These are phyloP conservation scores for Gomphus sp. DNA, from an alignment of 1,284 basidiomycete genomes.

Conservation along the genomic window DNA sequence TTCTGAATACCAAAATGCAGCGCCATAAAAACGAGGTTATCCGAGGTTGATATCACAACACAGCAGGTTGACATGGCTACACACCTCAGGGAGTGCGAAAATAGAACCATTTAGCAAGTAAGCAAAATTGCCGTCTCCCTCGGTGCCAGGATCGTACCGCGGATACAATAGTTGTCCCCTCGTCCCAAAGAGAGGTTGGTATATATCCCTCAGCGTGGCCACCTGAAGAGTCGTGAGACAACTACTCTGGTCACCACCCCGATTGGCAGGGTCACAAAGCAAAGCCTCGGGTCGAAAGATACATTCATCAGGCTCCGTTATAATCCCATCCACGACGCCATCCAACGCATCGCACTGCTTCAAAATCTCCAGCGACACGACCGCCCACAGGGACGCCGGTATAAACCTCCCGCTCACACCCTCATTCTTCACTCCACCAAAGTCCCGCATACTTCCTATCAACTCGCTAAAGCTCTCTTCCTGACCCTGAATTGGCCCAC, in stretches of 20 bases:
- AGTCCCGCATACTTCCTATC: conserved; percentile 12
- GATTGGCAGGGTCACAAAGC: conserved; percentile 16
- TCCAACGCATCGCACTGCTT: conserved; percentile 27
- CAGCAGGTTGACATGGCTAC: background rate
- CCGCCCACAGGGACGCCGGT: conserved; percentile 15
- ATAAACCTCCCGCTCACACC: conserved; percentile 20
- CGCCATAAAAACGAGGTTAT: too few species aligned
- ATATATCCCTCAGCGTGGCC: conserved; percentile 23
- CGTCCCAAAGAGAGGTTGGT: conserved; percentile 21
- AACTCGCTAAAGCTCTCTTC: too few species aligned
- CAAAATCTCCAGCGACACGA: conserved; percentile 20
- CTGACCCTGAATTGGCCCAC: conserved; percentile 17
- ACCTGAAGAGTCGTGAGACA: conserved; percentile 26
- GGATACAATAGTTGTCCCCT: conserved; percentile 24
- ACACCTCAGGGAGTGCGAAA: background rate
- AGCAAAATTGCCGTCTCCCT: conserved; percentile 2
- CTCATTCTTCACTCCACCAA: conserved; percentile 12
- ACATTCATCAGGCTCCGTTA: conserved; percentile 22
- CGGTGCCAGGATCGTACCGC: conserved; percentile 15
- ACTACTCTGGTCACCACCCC: conserved; percentile 16
- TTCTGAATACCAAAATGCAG: background rate
- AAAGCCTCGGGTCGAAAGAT: conserved; percentile 19
- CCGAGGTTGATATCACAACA: background rate
- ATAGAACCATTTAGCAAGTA: background rate
- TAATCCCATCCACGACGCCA: conserved; percentile 24